Evolutionary conservation across 1,284 basidiomycete species (phyloP).

Genomic region (Tetrapyrgos nigripes): DNA sequence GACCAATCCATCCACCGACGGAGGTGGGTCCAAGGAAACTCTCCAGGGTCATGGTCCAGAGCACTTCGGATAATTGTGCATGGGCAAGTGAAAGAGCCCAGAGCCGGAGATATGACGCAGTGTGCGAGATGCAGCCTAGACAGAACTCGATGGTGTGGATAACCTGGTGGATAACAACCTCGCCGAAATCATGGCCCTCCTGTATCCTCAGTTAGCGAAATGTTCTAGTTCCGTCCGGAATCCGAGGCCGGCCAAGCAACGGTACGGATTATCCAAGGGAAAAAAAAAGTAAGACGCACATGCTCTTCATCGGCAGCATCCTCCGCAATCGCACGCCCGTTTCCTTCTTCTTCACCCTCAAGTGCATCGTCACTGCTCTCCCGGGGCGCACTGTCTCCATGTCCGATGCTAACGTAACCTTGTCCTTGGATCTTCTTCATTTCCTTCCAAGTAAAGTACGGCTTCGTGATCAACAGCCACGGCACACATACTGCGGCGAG

Average conservation of each 20-base stretch:
- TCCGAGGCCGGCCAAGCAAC: conserved; percentile 12
- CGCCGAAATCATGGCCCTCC: conserved; percentile 90
- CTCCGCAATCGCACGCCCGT: conserved; percentile 76
- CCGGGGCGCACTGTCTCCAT: conserved; percentile 52
- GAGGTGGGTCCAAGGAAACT: conserved; percentile 61
- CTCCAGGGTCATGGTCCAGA: conserved; percentile 88
- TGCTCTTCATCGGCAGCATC: conserved; percentile 72
- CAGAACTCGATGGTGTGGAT: conserved; percentile 99
- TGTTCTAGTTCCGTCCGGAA: background rate
- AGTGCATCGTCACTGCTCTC: conserved; percentile 63
- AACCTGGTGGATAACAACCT: conserved; percentile 95
- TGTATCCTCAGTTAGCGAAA: conserved; percentile 32
- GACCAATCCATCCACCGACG: conserved; percentile 62
- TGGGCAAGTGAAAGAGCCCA: conserved; percentile 99
- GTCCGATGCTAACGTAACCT: conserved; percentile 80
- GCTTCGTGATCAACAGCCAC: conserved; percentile 93
- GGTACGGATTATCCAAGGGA: conserved; percentile 17
- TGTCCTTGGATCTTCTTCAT: conserved; percentile 84
- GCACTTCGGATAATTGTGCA: conserved; percentile 95
- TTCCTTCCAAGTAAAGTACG: conserved; percentile 94
- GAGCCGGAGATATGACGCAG: conserved; percentile 97
- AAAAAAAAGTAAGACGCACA: conserved; percentile 49
- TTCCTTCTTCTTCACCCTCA: conserved; percentile 88
- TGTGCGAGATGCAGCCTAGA: conserved; percentile 98
- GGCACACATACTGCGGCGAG: conserved; percentile 92